Base-by-base conservation (phyloP, 306 rosid species). In the Fragaria iinumae region DNA sequence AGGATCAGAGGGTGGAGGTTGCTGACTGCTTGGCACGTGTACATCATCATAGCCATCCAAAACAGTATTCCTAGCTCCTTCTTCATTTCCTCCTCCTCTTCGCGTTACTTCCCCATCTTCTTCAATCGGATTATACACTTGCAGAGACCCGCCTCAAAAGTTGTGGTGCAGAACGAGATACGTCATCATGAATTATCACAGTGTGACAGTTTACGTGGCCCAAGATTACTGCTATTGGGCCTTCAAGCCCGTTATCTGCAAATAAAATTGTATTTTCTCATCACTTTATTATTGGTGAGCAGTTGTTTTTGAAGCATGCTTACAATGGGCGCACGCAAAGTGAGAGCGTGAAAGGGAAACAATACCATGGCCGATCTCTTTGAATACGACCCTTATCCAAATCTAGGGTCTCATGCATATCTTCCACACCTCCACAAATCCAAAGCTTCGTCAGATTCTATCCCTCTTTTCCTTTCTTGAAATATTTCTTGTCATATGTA, bases 1-100 rank as follows among this genome's bases (percentile, higher is more conserved):
- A 94, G 82, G 77, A 94, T 80, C 71, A 90, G 41, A 0, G 98
- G 98, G 77, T 92, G 83, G 10, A 89, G 90, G 74, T 48, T 75
- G 82, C 32, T 78, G 67, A 27, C 74, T 14, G 90, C 84, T 36
- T 76, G 89, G 64, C 88, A 84, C 27, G 84, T 83, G 86, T 78
- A 83, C 69, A 87, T 3, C 89, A 89, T 87, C 76, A 77, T 45
- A 63, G 68, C 71, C 77, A 81, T 72, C 74, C 69, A 76, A 5
- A 87, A 11, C 45, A 71, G 27, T 44, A 76, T 6, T 53, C 39
- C 43, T 25, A 64, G 41, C 48, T 55, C 27, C 82, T 82, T 81
- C 89, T 84, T 83, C 39, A 47, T 39, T 59, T 11, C 20, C 38
- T 65, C 4, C 44, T 32, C 25, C 60, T 18, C 27, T 64, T 20